Evolutionary conservation across 371 early-diverging fungal genomes (phyloP), one percentile per base, ranked within the genome.

Genomic region (Apophysomyces variabilis): DNA sequence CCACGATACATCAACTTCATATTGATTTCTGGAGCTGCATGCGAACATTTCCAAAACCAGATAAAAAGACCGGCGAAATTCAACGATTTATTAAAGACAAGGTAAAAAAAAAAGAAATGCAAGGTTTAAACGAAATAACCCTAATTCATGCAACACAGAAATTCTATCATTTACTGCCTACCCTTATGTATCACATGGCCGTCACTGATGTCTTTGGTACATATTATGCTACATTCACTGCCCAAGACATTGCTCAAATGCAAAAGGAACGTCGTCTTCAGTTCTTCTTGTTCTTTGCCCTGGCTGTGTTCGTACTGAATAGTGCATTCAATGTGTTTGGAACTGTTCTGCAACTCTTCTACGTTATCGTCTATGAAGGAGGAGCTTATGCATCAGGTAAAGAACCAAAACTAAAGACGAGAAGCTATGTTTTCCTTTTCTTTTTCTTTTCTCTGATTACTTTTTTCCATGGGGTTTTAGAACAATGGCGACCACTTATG

Each of bases 401-500:
- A 26, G 32, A 26, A 50, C 16, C 8, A 12, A 38, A 39, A 21
- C n/a, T n/a, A 21, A 26, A 3, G 32, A 26, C 32, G 32, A 26
- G 3, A 26, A 26, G 32, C 32, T 26, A 26, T 26, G 32, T 26
- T 26, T 26, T 26, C 32, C 3, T 26, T 26, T 26, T 26, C 3
- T 3, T 26, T 26, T 26, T 26, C 32, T 26, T 26, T 26, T 26
- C 32, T 26, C 32, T 26, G 32, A 26, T 26, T 26, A 26, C 3
- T 26, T 26, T 26, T 26, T 26, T 26, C 3, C 3, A 26, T 26
- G 32, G 32, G 32, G 32, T 26, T 26, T 26, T 60, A 78, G 82
- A 78, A 46, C 82, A 77, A 67, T 82, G 73, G 73, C 70, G 74
- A 11, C 47, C 69, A 0, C 61, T 76, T 59, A 78, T 82, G 77